Base-by-base conservation (phyloP, 208 protist species). In the Leptomonas seymouri region DNA sequence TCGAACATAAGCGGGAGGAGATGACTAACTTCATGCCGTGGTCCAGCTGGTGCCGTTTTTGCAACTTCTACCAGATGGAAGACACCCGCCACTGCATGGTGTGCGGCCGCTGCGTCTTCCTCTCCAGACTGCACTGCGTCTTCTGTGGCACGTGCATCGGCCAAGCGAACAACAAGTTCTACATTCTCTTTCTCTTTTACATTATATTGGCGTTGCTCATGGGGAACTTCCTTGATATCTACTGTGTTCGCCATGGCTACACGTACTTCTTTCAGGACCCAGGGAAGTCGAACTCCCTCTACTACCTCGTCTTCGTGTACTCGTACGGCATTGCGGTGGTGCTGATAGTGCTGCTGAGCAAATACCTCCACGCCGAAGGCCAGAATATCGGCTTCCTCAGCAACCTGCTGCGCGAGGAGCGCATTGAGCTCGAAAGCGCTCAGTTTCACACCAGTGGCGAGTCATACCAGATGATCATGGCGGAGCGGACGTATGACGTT, bases 81-180 rank as follows among this genome's bases (percentile, higher is more conserved):
- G 76, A 86, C 36, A 90, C 84, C 25, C 86, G 92, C 23, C 95
- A 97, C 80, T 98, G 95, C 76, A 60, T 44, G 14, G 59, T 58
- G 18, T 98, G 95, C 67, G 68, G 77, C 31, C 73, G 70, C 27
- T 98, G 95, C 63, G 78, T 97, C 20, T 79, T 78, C 48, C 61
- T 64, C 30, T 85, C 85, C 56, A 84, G 96, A 58, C 72, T 94
- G 67, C 95, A 98, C 76, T 96, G 86, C 61, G 45, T 76, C 54
- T 97, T 78, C 80, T 78, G 95, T 25, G 89, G 87, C 57, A 74
- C 78, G 31, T 97, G 95, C 57, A 80, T 96, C 44, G 92, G 88
- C 15, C 65, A 74, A 25, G 77, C 84, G 14, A 98, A 97, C 74
- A 68, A 76, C 41, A 95, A 95, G 72, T 85, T 71, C 54, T 93